Conservation (phyloP, 768 basidiomycete species). For the Xerocomellus chrysenteron region DNA sequence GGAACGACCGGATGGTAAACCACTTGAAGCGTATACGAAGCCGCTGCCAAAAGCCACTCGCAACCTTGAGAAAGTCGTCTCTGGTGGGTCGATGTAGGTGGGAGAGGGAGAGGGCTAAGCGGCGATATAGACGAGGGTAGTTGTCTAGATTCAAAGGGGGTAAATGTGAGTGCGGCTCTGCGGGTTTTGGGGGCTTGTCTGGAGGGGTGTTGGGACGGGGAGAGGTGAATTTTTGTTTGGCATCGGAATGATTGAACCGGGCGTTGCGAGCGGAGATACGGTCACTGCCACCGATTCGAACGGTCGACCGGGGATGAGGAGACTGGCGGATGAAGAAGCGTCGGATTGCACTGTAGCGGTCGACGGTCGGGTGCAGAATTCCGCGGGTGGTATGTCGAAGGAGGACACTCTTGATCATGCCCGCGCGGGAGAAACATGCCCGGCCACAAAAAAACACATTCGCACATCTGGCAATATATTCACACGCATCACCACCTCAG, state of each 20-base stretch:
- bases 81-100: slow-evolving; percentile 77
- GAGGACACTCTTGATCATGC: slow-evolving; percentile 19
- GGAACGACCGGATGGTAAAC: slow-evolving; percentile 93
- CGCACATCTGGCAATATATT: slow-evolving; percentile 1
- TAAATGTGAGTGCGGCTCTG: slow-evolving; percentile 11
- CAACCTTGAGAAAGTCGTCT: slow-evolving; percentile 85
- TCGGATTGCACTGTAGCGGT: slow-evolving; percentile 60
- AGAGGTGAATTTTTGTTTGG: slow-evolving; percentile 2
- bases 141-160: slow-evolving; percentile 52
- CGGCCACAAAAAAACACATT: neutral
- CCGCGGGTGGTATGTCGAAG: slow-evolving; percentile 28
- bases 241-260: slow-evolving; percentile 19
- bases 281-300: neutral
- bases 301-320: neutral
- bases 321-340: slow-evolving; percentile 49
- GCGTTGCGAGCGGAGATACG: neutral
- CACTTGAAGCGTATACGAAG: slow-evolving; percentile 92
- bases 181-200: slow-evolving; percentile 12
- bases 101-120: slow-evolving; percentile 76
- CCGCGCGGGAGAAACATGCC: neutral
- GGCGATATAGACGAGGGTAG: slow-evolving; percentile 78
- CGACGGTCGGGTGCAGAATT: slow-evolving; percentile 35
- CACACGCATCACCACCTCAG: neutral
- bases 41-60: slow-evolving; percentile 89
- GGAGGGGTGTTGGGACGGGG: neutral